These are phyloP conservation scores for Lactifluus echinatus DNA, from an alignment of 768 basidiomycete genomes.

Conservation along the genomic window DNA sequence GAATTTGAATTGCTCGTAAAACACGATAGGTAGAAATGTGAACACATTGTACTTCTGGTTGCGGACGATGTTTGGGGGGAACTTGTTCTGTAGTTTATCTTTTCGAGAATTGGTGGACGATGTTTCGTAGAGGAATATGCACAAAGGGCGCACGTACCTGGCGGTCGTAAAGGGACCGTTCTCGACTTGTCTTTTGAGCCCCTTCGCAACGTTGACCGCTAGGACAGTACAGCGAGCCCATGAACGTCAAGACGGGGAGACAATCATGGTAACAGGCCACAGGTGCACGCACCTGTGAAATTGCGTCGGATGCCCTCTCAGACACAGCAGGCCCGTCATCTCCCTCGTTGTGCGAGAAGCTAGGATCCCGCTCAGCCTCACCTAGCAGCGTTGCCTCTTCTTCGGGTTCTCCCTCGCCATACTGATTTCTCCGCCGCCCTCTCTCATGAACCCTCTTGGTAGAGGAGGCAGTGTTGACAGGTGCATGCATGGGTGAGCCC, in stretches of 20 bases:
- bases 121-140: not conserved
- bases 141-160: conserved; percentile 35
- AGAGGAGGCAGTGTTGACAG: conserved; percentile 6
- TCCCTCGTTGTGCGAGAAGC: conserved; percentile 32
- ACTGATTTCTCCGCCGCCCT: conserved; percentile 12
- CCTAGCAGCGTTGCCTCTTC: conserved; percentile 17
- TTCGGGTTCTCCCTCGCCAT: conserved; percentile 12
- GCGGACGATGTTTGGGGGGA: conserved; percentile 84
- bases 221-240: conserved; percentile 20
- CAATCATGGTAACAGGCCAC: not conserved
- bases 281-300: conserved; percentile 23
- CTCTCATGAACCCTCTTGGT: conserved; percentile 1
- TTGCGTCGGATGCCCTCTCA: conserved; percentile 11
- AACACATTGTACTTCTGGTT: conserved; percentile 98
- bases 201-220: conserved; percentile 25
- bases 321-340: conserved; percentile 25
- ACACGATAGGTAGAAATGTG: conserved; percentile 94
- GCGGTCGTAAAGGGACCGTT: conserved; percentile 67
- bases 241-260: not conserved
- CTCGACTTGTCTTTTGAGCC: conserved; percentile 61
- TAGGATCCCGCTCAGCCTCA: conserved; percentile 28
- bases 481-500: conserved; percentile 10
- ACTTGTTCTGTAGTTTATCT: conserved; percentile 67
- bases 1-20: conserved; percentile 99
- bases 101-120: not conserved